These are phyloP conservation scores for Talaromyces sp. DNA, from an alignment of 2,329 filamentous ascomycete species.

Conservation along the genomic window DNA sequence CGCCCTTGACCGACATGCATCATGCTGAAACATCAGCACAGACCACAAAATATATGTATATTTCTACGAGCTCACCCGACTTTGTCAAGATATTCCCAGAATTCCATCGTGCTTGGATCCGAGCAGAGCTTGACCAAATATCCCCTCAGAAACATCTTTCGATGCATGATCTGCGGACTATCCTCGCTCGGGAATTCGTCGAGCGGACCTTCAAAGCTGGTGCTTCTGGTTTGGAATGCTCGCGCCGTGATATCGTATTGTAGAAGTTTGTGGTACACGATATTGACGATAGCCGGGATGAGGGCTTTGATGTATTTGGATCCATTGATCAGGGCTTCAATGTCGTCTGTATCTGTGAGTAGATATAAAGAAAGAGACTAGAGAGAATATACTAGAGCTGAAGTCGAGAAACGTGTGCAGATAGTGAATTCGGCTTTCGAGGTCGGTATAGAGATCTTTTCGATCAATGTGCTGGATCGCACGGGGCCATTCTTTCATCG, in stretches of 20 bases:
- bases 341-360: slow-evolving; percentile 52
- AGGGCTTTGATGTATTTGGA: slow-evolving; percentile 75
- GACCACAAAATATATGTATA: not conserved
- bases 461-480: slow-evolving; percentile 59
- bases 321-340: slow-evolving; percentile 64
- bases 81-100: slow-evolving; percentile 81
- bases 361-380: not conserved
- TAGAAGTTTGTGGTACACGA: slow-evolving; percentile 76
- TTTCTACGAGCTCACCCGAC: slow-evolving; percentile 55
- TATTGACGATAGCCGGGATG: slow-evolving; percentile 77
- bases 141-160: slow-evolving; percentile 72
- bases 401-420: slow-evolving; percentile 74
- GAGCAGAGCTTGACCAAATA: slow-evolving; percentile 71
- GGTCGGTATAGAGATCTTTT: slow-evolving; percentile 64
- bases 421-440: slow-evolving; percentile 66
- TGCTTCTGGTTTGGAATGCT: slow-evolving; percentile 60
- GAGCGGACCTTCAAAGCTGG: slow-evolving; percentile 62
- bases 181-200: slow-evolving; percentile 61
- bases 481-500: slow-evolving; percentile 15
- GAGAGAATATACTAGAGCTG: slow-evolving; percentile 54
- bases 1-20: slow-evolving; percentile 77
- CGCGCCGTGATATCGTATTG: slow-evolving; percentile 77
- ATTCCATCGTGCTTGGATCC: slow-evolving; percentile 68
- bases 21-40: slow-evolving; percentile 42
- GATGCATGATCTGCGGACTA: slow-evolving; percentile 68